A percentile compares a stretch with the other conserved stretches of the same genome.
These are phyloP conservation scores for Nicotiana sylvestris DNA, from an alignment of 257 asterid species.

Conservation along the genomic window DNA sequence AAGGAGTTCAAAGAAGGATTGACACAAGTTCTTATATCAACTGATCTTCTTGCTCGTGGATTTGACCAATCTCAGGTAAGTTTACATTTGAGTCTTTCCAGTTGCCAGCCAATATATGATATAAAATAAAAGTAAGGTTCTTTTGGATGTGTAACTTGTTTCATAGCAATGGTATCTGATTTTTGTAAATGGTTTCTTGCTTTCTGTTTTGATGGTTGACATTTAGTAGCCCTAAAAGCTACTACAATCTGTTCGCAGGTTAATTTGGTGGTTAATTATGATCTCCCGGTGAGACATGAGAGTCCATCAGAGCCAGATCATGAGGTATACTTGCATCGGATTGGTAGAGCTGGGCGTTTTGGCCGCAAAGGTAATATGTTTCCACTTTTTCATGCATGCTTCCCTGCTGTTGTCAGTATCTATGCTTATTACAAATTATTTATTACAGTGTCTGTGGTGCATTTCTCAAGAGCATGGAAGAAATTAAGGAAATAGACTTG, in stretches of 20 bases:
- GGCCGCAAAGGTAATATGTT: slow-evolving; percentile 78
- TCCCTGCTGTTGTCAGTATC: background rate
- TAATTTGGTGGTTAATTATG: slow-evolving; percentile 84
- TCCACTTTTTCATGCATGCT: background rate
- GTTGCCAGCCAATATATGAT: background rate
- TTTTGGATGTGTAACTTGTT: background rate
- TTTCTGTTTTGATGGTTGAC: slow-evolving; percentile 5
- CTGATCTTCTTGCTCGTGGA: slow-evolving; percentile 93
- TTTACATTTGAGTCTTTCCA: background rate
- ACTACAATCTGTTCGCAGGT: slow-evolving; percentile 43
- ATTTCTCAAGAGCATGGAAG: background rate
- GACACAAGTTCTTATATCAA: slow-evolving; percentile 87
- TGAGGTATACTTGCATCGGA: slow-evolving; percentile 91
- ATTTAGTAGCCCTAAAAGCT: background rate
- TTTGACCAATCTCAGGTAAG: slow-evolving; percentile 87
- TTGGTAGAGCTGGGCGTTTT: slow-evolving; percentile 98
- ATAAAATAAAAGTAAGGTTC: background rate
- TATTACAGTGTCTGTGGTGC: background rate
- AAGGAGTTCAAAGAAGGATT: slow-evolving; percentile 84
- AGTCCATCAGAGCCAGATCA: slow-evolving; percentile 62
- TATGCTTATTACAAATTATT: background rate
- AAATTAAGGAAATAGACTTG: background rate
- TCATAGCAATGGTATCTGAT: background rate
- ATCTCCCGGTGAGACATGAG: slow-evolving; percentile 56
- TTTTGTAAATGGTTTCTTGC: background rate